phyloP scores from a whole-genome alignment of 192 early-diverging fungal genomes.

The Mortierella claussenii region DNA sequence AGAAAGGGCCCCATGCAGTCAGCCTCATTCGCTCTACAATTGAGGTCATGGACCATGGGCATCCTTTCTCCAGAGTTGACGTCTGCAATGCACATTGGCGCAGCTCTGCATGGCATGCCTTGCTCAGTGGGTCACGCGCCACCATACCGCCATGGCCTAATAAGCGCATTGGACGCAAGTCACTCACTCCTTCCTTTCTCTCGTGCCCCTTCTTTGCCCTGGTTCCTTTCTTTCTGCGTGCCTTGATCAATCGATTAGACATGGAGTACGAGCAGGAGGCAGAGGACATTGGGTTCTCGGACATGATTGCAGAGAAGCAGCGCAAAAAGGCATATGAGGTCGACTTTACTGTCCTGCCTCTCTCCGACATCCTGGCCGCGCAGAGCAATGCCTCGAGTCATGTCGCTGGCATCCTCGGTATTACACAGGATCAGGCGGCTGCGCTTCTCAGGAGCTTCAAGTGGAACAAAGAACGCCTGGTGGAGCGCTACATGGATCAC shows the following conservation, averaged over 20 bases:
- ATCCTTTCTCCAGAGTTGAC: neutral
- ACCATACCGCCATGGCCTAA: neutral
- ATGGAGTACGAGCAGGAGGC: slow-evolving; percentile 63
- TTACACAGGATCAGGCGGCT: slow-evolving; percentile 72
- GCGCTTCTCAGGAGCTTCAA: slow-evolving; percentile 80
- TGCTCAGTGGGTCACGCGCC: neutral
- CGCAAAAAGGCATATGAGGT: slow-evolving; percentile 77
- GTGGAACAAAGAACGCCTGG: slow-evolving; percentile 89
- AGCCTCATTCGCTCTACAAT: no score
- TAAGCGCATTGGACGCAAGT: neutral
- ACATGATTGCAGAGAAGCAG: slow-evolving; percentile 68
- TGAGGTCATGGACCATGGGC: neutral
- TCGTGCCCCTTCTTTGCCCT: no score
- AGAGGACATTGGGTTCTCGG: slow-evolving; percentile 67
- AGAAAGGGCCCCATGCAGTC: no score
- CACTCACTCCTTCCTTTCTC: no score
- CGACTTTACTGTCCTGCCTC: slow-evolving; percentile 75
- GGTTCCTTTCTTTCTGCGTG: neutral
- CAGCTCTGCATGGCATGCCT: neutral
- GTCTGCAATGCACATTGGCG: neutral
- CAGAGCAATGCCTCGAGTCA: slow-evolving; percentile 77
- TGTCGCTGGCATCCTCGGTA: slow-evolving; percentile 78
- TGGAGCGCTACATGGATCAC: slow-evolving; percentile 83
- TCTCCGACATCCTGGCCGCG: slow-evolving; percentile 65
- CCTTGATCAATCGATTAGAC: slow-evolving; percentile 19